A percentile compares a stretch with the other conserved stretches of the same genome.
Evolutionary conservation across 805 yeast genomes (phyloP).

Genomic region (Wickerhamomyces alni): DNA sequence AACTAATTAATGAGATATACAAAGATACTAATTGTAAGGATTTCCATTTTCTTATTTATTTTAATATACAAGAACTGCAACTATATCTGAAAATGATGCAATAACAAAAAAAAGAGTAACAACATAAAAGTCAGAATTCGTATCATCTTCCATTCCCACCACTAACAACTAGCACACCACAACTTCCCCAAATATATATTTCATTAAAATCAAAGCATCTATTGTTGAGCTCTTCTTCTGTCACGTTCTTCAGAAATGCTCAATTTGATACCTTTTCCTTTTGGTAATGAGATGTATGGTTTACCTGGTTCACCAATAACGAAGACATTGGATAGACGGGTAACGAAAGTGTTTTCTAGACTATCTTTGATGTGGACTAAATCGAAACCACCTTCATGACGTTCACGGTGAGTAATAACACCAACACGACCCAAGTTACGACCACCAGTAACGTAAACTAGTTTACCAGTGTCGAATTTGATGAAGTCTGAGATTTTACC

Average conservation of each 20-base stretch:
- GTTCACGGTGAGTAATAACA: conserved; percentile 92
- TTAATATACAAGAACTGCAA: conserved; percentile 1
- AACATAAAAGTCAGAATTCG: conserved; percentile 1
- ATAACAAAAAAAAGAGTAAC: conserved; percentile 15
- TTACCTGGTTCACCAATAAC: conserved; percentile 94
- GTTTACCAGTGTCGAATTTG: conserved; percentile 88
- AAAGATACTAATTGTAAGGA: not conserved
- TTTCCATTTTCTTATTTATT: not conserved
- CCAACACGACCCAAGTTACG: conserved; percentile 98
- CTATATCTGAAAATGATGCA: conserved; percentile 20
- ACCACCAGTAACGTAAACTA: conserved; percentile 95
- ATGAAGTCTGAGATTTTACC: conserved; percentile 90
- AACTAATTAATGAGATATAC: not conserved
- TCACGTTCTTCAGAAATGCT: conserved; percentile 96
- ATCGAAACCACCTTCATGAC: conserved; percentile 98
- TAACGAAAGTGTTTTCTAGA: conserved; percentile 90
- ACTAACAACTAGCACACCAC: not conserved
- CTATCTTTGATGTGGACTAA: conserved; percentile 95
- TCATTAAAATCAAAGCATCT: not conserved
- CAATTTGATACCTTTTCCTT: conserved; percentile 98
- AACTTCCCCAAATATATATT: not conserved
- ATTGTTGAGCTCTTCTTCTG: conserved; percentile 82
- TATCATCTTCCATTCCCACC: not conserved
- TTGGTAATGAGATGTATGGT: conserved; percentile 92
- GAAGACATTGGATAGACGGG: conserved; percentile 90